Conservation (phyloP, 768 basidiomycete genomes). For the Mycena galericulata region DNA sequence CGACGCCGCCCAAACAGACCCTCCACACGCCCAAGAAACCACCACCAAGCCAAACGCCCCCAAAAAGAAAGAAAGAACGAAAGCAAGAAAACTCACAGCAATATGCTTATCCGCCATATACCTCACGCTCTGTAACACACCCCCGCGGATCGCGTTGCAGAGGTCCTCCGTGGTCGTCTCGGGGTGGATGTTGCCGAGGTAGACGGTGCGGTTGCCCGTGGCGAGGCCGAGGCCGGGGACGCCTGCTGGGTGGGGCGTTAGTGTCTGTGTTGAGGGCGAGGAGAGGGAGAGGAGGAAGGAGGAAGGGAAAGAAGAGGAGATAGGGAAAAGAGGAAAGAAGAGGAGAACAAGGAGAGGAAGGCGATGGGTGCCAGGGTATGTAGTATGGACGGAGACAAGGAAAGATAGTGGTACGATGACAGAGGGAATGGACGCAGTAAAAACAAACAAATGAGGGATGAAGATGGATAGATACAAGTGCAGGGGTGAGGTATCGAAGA, state of each 20-base stretch:
- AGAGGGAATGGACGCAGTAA: neutral
- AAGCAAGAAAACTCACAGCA: conserved; percentile 68
- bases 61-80: conserved; percentile 1
- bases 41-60: neutral
- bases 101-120: conserved; percentile 99
- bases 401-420: no score
- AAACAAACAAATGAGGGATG: neutral
- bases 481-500: neutral
- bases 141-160: conserved; percentile 97
- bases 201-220: conserved; percentile 87
- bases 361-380: no score
- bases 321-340: neutral
- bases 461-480: no score
- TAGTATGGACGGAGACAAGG: no score
- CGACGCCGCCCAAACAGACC: no score
- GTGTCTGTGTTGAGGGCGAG: neutral
- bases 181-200: conserved; percentile 96
- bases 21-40: neutral
- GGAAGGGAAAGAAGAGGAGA: neutral
- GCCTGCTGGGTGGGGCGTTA: conserved; percentile 6
- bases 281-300: neutral
- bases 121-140: conserved; percentile 93
- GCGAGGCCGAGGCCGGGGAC: conserved; percentile 31
- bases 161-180: conserved; percentile 96
- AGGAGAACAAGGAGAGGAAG: neutral